phyloP scores from a whole-genome alignment of 2,329 filamentous ascomycete species.

The Aspergillus sp. region DNA sequence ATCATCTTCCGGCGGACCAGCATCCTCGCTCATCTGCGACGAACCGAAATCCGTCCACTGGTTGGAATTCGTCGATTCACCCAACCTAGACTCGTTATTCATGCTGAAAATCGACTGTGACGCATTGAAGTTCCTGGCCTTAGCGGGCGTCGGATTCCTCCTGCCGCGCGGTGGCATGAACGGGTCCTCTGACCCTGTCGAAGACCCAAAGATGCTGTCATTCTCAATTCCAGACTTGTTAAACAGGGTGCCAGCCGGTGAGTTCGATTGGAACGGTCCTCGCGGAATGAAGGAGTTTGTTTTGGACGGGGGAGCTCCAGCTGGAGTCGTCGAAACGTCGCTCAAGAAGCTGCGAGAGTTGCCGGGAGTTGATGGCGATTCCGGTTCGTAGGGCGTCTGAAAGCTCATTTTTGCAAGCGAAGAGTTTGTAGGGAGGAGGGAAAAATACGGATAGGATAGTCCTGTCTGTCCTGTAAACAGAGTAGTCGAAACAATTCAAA shows the following conservation, averaged over 20 bases:
- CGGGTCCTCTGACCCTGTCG: conserved; percentile 25
- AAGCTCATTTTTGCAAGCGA: conserved; percentile 26
- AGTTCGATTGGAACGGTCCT: conserved; percentile 28
- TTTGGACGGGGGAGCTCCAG: conserved; percentile 47
- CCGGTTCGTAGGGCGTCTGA: conserved; percentile 27
- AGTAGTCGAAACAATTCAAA: background rate
- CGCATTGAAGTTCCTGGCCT: conserved; percentile 11
- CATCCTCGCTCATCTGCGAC: conserved; percentile 20
- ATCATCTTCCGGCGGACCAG: conserved; percentile 24
- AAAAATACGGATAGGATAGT: background rate
- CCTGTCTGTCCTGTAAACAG: background rate
- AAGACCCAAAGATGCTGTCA: conserved; percentile 32
- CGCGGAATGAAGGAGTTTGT: conserved; percentile 49
- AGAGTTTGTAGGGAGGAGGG: background rate
- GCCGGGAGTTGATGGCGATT: conserved; percentile 32
- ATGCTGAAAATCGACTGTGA: conserved; percentile 22
- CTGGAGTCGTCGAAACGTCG: conserved; percentile 50
- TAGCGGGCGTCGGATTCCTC: conserved; percentile 19
- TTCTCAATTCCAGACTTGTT: conserved; percentile 27
- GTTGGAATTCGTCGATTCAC: conserved; percentile 18
- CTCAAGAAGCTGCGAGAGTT: conserved; percentile 30
- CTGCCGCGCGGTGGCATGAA: conserved; percentile 18
- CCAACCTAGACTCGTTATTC: conserved; percentile 20
- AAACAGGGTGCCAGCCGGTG: conserved; percentile 30
- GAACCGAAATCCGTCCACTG: conserved; percentile 17